phyloP scores from a whole-genome alignment of 441 rosid genomes.

The Pelargonium myrrhifolium region DNA sequence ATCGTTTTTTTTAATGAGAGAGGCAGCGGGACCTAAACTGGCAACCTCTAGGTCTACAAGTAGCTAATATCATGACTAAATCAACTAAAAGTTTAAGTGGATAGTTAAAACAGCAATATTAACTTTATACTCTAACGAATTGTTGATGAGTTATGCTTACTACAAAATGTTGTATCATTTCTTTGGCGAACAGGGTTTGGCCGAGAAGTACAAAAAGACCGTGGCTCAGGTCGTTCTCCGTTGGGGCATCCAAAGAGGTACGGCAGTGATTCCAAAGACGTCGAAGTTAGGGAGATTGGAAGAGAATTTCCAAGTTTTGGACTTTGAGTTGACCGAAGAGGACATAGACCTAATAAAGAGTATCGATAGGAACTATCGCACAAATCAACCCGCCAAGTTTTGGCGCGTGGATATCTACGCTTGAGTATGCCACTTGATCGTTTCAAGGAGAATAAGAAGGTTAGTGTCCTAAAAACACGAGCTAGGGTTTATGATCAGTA shows the following conservation, averaged over 20 bases:
- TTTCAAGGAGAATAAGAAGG: constrained; percentile 15
- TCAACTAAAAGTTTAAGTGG: too few relatives aligned
- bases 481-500: neutral
- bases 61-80: too few relatives aligned
- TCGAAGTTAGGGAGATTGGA: constrained; percentile 63
- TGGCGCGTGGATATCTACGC: constrained; percentile 90
- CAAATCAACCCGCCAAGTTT: constrained; percentile 70
- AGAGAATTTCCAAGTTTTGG: constrained; percentile 59
- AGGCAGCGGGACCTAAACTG: too few relatives aligned
- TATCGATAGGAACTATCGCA: constrained; percentile 54
- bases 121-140: neutral
- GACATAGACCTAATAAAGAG: constrained; percentile 64
- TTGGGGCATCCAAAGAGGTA: constrained; percentile 84
- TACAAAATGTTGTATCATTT: neutral
- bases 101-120: too few relatives aligned
- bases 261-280: constrained; percentile 72
- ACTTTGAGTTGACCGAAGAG: constrained; percentile 60
- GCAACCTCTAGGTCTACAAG: too few relatives aligned
- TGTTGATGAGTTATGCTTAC: neutral
- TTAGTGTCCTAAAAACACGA: neutral
- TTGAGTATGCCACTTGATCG: constrained; percentile 20
- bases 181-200: constrained; percentile 40
- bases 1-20: too few relatives aligned
- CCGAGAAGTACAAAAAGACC: constrained; percentile 67
- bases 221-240: constrained; percentile 68